Percentiles rank a stretch among this genome's conserved stretches.
These are phyloP conservation scores for Boletus barrowsii DNA, from an alignment of 768 basidiomycete genomes.

Conservation along the genomic window DNA sequence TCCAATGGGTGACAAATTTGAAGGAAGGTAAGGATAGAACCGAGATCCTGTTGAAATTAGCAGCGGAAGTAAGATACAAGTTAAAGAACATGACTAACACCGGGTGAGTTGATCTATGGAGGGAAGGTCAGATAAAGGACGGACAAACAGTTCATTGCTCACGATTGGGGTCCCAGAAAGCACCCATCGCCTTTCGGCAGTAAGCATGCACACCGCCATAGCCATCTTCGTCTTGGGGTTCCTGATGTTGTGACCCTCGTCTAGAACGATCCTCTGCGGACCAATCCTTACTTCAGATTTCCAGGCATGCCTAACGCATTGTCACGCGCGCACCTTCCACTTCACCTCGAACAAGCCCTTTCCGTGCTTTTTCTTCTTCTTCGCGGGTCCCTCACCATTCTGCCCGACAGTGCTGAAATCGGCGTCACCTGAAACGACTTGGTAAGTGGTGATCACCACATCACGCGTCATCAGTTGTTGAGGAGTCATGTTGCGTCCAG, in stretches of 20 bases:
- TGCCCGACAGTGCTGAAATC: slow-evolving; percentile 19
- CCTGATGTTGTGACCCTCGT: slow-evolving; percentile 86
- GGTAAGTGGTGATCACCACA: slow-evolving; percentile 82
- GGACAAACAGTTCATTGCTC: slow-evolving; percentile 29
- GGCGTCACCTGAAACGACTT: slow-evolving; percentile 60
- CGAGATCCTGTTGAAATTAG: slow-evolving; percentile 63
- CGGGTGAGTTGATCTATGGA: slow-evolving; percentile 73
- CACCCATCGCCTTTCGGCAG: slow-evolving; percentile 75
- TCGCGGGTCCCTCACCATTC: slow-evolving; percentile 29
- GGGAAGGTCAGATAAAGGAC: neutral
- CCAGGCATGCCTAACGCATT: neutral
- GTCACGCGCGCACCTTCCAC: slow-evolving; percentile 65
- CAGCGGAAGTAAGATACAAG: neutral
- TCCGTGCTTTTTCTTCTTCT: slow-evolving; percentile 58
- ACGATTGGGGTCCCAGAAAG: slow-evolving; percentile 89
- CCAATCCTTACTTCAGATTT: neutral
- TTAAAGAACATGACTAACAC: slow-evolving; percentile 35
- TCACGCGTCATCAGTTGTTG: slow-evolving; percentile 66
- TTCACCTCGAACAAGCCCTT: slow-evolving; percentile 61
- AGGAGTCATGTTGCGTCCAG: slow-evolving; percentile 55
- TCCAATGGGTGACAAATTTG: slow-evolving; percentile 84
- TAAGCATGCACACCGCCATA: slow-evolving; percentile 57
- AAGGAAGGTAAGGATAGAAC: slow-evolving; percentile 81
- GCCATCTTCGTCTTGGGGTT: slow-evolving; percentile 88
- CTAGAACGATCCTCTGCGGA: slow-evolving; percentile 68